A percentile compares a stretch with the other conserved stretches of the same genome.
Evolutionary conservation across 2,329 filamentous ascomycete genomes (phyloP).

Genomic region (Helicocarpus griseus): DNA sequence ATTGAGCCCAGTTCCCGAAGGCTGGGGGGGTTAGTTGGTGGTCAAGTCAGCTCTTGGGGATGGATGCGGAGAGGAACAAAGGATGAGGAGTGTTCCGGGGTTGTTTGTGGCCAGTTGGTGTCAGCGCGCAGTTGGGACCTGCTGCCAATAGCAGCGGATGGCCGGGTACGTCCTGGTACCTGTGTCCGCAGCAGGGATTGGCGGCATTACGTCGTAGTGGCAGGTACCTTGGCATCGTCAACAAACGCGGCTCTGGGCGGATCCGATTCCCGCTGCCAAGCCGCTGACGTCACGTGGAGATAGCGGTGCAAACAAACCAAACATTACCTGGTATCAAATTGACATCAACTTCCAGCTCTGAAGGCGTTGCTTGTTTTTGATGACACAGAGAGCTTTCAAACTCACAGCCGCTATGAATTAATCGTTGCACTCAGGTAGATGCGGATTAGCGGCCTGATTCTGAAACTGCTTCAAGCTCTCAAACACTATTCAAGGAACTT

Average conservation of each 20-base stretch:
- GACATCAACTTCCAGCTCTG: too few species aligned
- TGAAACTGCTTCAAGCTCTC: too few species aligned
- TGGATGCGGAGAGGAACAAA: background rate
- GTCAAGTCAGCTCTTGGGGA: background rate
- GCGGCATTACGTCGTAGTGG: background rate
- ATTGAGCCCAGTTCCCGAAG: background rate
- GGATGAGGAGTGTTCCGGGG: background rate
- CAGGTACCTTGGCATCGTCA: background rate
- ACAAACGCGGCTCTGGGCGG: background rate
- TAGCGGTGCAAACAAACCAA: background rate
- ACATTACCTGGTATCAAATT: too few species aligned
- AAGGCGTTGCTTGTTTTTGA: too few species aligned
- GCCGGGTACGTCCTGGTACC: background rate
- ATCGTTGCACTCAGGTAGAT: too few species aligned
- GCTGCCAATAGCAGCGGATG: background rate
- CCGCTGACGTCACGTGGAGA: background rate
- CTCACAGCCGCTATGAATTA: too few species aligned
- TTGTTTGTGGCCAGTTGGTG: background rate
- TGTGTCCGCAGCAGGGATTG: background rate
- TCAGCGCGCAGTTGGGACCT: background rate
- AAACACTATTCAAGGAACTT: too few species aligned
- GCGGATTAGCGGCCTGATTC: too few species aligned
- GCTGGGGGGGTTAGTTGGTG: background rate
- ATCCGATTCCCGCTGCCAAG: background rate
- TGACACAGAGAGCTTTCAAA: too few species aligned